phyloP scores from a whole-genome alignment of 2,329 filamentous ascomycete species.

The Cercospora sp. region DNA sequence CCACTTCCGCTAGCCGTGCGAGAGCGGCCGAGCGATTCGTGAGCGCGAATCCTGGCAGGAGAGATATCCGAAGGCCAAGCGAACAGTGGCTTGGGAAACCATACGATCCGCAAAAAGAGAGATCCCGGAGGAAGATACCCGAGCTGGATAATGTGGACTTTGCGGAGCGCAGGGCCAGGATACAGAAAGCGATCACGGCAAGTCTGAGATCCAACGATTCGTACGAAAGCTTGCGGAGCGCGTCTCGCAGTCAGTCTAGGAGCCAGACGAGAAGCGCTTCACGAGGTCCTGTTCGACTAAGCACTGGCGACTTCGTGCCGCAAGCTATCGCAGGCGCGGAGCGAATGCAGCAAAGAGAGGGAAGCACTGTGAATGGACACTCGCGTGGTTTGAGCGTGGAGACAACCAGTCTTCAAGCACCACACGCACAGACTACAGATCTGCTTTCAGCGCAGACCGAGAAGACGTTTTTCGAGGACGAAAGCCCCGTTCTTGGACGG shows the following conservation, averaged over 20 bases:
- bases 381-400: slow-evolving; percentile 31
- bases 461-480: slow-evolving; percentile 50
- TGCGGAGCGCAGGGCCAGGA: slow-evolving; percentile 75
- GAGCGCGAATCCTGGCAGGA: slow-evolving; percentile 45
- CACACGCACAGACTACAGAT: slow-evolving; percentile 22
- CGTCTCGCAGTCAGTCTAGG: slow-evolving; percentile 28
- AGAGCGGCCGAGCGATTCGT: slow-evolving; percentile 61
- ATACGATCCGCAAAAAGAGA: slow-evolving; percentile 69
- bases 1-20: slow-evolving; percentile 68
- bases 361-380: background rate
- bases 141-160: slow-evolving; percentile 79
- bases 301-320: slow-evolving; percentile 45
- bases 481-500: slow-evolving; percentile 68
- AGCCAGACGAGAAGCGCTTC: slow-evolving; percentile 22
- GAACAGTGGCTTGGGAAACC: slow-evolving; percentile 69
- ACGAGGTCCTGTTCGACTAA: slow-evolving; percentile 9
- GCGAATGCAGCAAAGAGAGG: background rate
- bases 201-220: slow-evolving; percentile 67
- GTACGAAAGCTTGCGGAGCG: slow-evolving; percentile 46
- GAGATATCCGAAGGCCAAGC: slow-evolving; percentile 44
- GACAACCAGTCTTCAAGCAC: slow-evolving; percentile 27
- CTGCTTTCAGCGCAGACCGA: slow-evolving; percentile 41
- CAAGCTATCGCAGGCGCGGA: slow-evolving; percentile 41
- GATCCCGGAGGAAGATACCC: slow-evolving; percentile 50
- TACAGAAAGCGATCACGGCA: slow-evolving; percentile 81